Percentiles rank a stretch among this genome's conserved stretches.
Conservation (phyloP, 106 monocot species). For the Apostasia ramifera region DNA sequence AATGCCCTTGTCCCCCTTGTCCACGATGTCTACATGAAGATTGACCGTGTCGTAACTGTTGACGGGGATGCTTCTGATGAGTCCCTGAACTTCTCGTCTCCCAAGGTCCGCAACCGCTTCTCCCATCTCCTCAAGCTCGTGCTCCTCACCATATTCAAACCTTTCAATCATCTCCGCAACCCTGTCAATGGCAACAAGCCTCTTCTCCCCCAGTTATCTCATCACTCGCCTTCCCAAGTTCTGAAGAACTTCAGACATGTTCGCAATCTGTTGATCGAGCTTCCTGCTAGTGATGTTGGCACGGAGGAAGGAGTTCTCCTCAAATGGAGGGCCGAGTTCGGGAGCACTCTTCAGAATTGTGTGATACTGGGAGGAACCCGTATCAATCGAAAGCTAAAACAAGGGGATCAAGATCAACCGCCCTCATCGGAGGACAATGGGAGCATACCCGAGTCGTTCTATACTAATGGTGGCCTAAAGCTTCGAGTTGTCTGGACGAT, state of each 20-base stretch:
- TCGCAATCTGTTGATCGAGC: conserved; percentile 55
- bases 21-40: conserved; percentile 63
- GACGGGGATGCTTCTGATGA: conserved; percentile 63
- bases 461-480: too few species aligned
- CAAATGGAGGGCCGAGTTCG: conserved; percentile 83
- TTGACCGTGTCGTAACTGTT: conserved; percentile 59
- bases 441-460: too few species aligned
- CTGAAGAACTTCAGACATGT: conserved; percentile 66
- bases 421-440: too few species aligned
- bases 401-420: conserved; percentile 15
- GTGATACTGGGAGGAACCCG: conserved; percentile 68
- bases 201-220: conserved; percentile 58
- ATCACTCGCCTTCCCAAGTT: conserved; percentile 73
- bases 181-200: conserved; percentile 29
- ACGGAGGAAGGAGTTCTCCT: conserved; percentile 69
- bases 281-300: conserved; percentile 68
- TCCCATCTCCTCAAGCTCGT: conserved; percentile 54
- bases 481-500: too few species aligned
- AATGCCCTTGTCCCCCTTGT: conserved; percentile 55
- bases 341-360: conserved; percentile 72
- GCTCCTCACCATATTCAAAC: conserved; percentile 57
- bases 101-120: conserved; percentile 44
- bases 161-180: conserved; percentile 55
- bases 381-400: conserved; percentile 27
- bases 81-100: conserved; percentile 11